Evolutionary conservation across 2,329 filamentous ascomycete species (phyloP), one percentile per base, ranked within the genome.

Genomic region (Colletotrichum truncatum): DNA sequence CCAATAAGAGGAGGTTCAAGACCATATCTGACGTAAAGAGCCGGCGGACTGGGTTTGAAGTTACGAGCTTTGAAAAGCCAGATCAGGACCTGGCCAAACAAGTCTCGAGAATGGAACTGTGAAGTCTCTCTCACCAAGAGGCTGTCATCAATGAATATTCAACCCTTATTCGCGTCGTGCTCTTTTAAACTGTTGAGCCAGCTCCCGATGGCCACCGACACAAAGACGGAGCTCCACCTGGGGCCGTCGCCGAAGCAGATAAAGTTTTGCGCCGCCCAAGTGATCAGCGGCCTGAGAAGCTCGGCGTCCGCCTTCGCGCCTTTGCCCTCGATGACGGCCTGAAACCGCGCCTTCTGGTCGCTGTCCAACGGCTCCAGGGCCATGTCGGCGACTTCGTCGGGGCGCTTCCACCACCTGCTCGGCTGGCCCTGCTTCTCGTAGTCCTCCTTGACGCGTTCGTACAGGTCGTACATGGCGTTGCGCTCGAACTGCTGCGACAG

Each of bases 191-290:
- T 36, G 9, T 51, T 51, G 4, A 67, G 2, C 64, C 64, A 68
- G 6, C 57, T 54, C 3, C 64, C 66, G 10, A 67, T 34, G 4
- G 36, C 64, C 9, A 68, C 16, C 2, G 54, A 63, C 7, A 62
- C 30, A 25, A 23, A 59, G 1, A 68, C 18, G 1, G 46, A 51
- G 21, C 41, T 60, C 66, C 66, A 68, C 10, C 64, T 16, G 1
- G 66, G 66, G 4, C 66, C 66, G 1, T 68, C 54, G 2, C 66
- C 66, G 18, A 68, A 54, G 45, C 66, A 68, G 4, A 59, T 41
- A 26, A 51, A 67, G 23, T 56, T 63, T 16, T 57, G 49, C 6
- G 51, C 54, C 11, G 64, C 12, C 53, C 48, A 54, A 6, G 28
- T 26, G 4, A 64, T 16, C 0, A 68, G 39, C 7, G 34, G 12